phyloP scores from a whole-genome alignment of 345 rosid genomes.

The Luvunga scandens region DNA sequence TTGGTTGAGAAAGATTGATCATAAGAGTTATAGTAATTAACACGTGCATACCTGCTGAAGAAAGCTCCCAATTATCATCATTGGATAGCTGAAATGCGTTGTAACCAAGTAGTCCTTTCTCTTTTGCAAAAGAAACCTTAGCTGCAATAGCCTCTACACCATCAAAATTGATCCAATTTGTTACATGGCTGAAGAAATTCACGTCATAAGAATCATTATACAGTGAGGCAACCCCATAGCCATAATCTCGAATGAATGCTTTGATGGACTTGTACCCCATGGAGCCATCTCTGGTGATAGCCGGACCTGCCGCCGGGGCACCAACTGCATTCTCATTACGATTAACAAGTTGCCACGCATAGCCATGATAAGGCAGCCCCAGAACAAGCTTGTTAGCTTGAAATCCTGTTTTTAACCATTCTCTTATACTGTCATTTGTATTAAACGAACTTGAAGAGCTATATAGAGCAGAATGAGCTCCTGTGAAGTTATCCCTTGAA shows the following conservation, averaged over 20 bases:
- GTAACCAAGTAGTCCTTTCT: slow-evolving; percentile 13
- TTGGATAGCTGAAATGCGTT: slow-evolving; percentile 5
- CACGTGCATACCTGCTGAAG: not conserved
- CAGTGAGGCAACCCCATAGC: not conserved
- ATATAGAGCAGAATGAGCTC: slow-evolving; percentile 28
- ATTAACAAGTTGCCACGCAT: slow-evolving; percentile 20
- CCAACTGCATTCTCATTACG: slow-evolving; percentile 10
- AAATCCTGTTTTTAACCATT: slow-evolving; percentile 27
- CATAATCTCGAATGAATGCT: not conserved
- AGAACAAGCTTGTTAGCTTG: slow-evolving; percentile 20
- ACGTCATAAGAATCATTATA: slow-evolving; percentile 3
- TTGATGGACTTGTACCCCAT: slow-evolving; percentile 5
- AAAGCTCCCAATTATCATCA: slow-evolving; percentile 15
- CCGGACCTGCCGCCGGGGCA: slow-evolving; percentile 21
- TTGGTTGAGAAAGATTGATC: not conserved
- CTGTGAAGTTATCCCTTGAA: slow-evolving; percentile 17
- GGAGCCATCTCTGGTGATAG: slow-evolving; percentile 17
- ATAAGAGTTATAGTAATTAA: not conserved
- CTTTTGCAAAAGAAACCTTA: slow-evolving; percentile 9
- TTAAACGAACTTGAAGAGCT: slow-evolving; percentile 6
- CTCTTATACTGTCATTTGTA: slow-evolving; percentile 9
- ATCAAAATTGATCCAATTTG: slow-evolving; percentile 10
- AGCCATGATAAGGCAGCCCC: slow-evolving; percentile 33
- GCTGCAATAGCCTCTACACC: slow-evolving; percentile 2
- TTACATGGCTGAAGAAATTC: not conserved